Evolutionary conservation across 345 rosid species (phyloP).

Genomic region (Eucalyptus regnans): DNA sequence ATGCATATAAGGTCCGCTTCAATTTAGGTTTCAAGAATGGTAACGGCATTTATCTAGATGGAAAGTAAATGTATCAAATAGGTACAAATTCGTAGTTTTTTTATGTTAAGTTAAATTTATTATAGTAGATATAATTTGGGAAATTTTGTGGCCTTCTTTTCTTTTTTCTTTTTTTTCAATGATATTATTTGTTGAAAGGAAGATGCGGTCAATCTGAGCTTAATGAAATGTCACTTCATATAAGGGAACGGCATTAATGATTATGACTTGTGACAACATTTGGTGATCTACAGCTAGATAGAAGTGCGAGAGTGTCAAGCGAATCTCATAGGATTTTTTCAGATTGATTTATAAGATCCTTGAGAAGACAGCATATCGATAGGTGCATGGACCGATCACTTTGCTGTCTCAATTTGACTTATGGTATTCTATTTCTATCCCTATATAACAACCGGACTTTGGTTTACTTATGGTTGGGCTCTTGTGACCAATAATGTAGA

Average conservation of each 20-base stretch:
- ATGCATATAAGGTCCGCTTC: no score
- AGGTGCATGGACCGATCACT: neutral
- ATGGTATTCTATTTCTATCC: neutral
- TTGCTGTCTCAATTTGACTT: neutral
- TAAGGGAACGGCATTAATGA: neutral
- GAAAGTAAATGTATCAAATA: no score
- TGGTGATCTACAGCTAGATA: neutral
- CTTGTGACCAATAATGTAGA: neutral
- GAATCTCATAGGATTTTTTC: neutral
- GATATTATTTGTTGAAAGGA: neutral
- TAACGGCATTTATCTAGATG: no score
- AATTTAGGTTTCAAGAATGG: no score
- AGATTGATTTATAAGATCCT: neutral
- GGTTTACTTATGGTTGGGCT: neutral
- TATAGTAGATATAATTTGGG: no score
- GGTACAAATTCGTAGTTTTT: accelerated
- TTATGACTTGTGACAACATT: neutral
- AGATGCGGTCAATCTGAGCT: neutral
- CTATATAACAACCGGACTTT: neutral
- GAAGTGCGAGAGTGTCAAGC: neutral
- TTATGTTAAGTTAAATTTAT: no score
- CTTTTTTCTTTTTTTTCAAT: neutral
- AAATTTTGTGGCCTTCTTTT: no score
- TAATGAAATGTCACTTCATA: neutral
- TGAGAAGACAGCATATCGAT: neutral